Base-by-base conservation (phyloP, 352 stramenopile genomes). In the Lagenidium sp. region DNA sequence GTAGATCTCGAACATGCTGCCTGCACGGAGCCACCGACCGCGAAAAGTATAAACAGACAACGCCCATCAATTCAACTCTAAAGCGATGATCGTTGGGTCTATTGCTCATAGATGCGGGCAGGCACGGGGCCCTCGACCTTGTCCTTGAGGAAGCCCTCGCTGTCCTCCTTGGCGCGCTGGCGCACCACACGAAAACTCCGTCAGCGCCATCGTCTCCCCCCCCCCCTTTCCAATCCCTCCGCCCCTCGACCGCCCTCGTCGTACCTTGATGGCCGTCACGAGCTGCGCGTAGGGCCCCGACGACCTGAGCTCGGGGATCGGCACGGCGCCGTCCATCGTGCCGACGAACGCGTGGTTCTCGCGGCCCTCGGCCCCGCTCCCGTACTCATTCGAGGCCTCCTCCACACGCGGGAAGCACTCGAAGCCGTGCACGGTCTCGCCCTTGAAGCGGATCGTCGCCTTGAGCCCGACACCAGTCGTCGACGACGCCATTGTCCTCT, bases 141-240 rank as follows among this genome's bases (percentile, higher is more conserved):
- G 60, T 91, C 73, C 46, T 86, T 86, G 6, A 91, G 58, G 52
- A 88, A 86, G 13, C 24, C 48, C 53, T 91, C 78, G 50, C 78
- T 91, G 57, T 84, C 77, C 29, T 85, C 68, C 41, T 91, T 91
- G 15, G 75, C 75, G 35, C 73, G 63, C 78, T 91, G 34, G 8
- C 28, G n/a, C n/a, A 13, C 28, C 36, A 44, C 10, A 34, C 6
- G 3, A 18, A n/a, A 25, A 37, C n/a, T n/a, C n/a, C n/a, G n/a
- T n/a, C n/a, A n/a, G n/a, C n/a, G n/a, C n/a, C n/a, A n/a, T n/a
- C n/a, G n/a, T n/a, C n/a, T n/a, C n/a, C n/a, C n/a, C n/a, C n/a
- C n/a, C n/a, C n/a, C n/a, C n/a, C n/a, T n/a, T n/a, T n/a, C n/a
- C n/a, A n/a, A n/a, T n/a, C n/a, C n/a, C n/a, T n/a, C n/a, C n/a